phyloP scores from a whole-genome alignment of 768 basidiomycete genomes.

The Rhizopogon rudus region DNA sequence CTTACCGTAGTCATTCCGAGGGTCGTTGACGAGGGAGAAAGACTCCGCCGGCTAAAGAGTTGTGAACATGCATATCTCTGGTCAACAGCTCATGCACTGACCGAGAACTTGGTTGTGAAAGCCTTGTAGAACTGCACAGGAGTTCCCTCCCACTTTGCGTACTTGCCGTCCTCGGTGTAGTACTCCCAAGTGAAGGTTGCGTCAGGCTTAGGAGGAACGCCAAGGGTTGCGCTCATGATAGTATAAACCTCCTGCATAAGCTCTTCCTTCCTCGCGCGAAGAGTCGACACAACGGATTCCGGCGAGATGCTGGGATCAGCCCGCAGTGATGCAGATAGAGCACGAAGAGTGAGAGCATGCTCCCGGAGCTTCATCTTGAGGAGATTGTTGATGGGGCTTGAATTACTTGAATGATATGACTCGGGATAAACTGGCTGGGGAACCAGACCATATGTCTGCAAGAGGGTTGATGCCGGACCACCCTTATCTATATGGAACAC shows the following conservation, averaged over 20 bases:
- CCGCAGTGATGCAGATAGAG: constrained; percentile 49
- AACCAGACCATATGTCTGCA: constrained; percentile 76
- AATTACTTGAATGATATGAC: constrained; percentile 74
- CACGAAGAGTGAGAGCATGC: constrained; percentile 78
- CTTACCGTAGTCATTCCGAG: constrained; percentile 76
- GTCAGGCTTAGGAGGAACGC: constrained; percentile 74
- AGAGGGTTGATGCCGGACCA: constrained; percentile 7
- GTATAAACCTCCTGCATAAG: constrained; percentile 82
- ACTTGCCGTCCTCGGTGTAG: constrained; percentile 74
- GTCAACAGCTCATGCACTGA: constrained; percentile 24
- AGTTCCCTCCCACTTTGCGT: constrained; percentile 72
- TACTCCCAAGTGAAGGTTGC: constrained; percentile 85
- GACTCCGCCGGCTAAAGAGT: constrained; percentile 53
- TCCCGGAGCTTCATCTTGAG: constrained; percentile 91
- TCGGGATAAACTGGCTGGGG: constrained; percentile 84
- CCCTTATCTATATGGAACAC: constrained; percentile 1
- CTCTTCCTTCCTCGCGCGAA: constrained; percentile 81
- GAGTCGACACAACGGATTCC: constrained; percentile 43
- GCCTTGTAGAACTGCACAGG: constrained; percentile 74
- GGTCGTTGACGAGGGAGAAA: constrained; percentile 95
- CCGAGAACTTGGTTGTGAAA: constrained; percentile 54
- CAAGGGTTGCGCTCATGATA: constrained; percentile 80
- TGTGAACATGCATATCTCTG: constrained; percentile 2
- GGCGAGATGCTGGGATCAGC: constrained; percentile 38
- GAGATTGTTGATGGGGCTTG: constrained; percentile 67